Evolutionary conservation across 73 alveolate species (phyloP), one percentile per base, ranked within the genome.

Genomic region (Stentor roeselii): DNA sequence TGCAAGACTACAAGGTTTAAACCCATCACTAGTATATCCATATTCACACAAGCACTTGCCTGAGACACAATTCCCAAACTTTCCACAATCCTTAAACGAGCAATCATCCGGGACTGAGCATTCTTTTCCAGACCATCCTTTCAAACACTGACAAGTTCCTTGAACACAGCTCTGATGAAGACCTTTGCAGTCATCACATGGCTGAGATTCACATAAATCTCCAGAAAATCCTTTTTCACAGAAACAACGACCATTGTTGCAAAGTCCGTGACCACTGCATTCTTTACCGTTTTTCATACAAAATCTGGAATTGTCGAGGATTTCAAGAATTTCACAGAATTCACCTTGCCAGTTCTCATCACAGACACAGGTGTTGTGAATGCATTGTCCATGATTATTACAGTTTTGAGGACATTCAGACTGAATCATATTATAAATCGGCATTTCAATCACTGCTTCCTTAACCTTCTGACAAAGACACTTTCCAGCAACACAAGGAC

Each of bases 171-270:
- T 40, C 37, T 67, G 80, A 67, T 67, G 80, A 27, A 27, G 15
- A 27, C 80, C 80, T 21, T 67, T 67, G 80, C 80, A 67, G 21
- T 30, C 34, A 27, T 15, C 14, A 40, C 80, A 67, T 27, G n/a
- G 15, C 27, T 32, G n/a, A 21, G 2, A 27, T 67, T 67, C 80
- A 67, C 80, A 67, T 14, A 30, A 67, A 67, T 27, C 80, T 1
- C 80, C 80, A 27, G 80, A 21, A 67, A 67, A 67, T 11, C 37
- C 80, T 30, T 67, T 15, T 0, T 67, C 41, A 67, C 80, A 67
- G 80, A 67, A 67, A 2, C 80, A 67, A 27, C 34, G 21, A 36
- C 80, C 80, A 67, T 67, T 67, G 34, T 67, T 34, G 2, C 80
- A 67, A 34, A 67, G 21, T 30, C 80, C 80, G 34, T 67, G 21